Evolutionary conservation across 139 green algal genomes (phyloP).

Genomic region (Chloropicon primus): DNA sequence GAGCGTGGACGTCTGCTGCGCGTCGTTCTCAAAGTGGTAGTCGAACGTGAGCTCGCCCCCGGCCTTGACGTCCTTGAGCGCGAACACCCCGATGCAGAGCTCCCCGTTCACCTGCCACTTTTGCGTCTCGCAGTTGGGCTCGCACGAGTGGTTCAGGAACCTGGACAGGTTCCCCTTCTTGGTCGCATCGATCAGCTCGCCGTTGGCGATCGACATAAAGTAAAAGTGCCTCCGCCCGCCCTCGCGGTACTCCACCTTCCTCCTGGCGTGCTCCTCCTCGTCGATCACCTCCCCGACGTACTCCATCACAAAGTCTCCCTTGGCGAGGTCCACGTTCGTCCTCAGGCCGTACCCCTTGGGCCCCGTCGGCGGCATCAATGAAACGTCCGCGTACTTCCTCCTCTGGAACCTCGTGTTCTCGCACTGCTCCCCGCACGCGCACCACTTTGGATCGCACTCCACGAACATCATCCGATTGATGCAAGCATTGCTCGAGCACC

Average conservation of each 20-base stretch:
- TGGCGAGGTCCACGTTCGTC: background rate
- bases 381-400: background rate
- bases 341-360: background rate
- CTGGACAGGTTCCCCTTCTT: conserved; percentile 75
- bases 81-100: conserved; percentile 90
- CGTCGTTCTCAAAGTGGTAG: conserved; percentile 98
- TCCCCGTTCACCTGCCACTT: conserved; percentile 90
- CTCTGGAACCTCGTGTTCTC: background rate
- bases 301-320: conserved; percentile 18
- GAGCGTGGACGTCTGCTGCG: conserved; percentile 49
- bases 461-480: background rate
- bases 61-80: conserved; percentile 36
- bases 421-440: background rate
- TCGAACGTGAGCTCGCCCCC: conserved; percentile 93
- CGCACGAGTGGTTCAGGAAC: conserved; percentile 97
- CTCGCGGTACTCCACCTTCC: conserved; percentile 71
- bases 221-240: conserved; percentile 87
- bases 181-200: conserved; percentile 91
- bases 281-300: conserved; percentile 37
- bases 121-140: conserved; percentile 95
- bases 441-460: background rate
- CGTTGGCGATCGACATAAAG: conserved; percentile 97
- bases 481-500: background rate
- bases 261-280: conserved; percentile 77
- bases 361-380: background rate